These are phyloP conservation scores for Arthroderma sp. DNA, from an alignment of 2,329 filamentous ascomycete species.

Conservation along the genomic window DNA sequence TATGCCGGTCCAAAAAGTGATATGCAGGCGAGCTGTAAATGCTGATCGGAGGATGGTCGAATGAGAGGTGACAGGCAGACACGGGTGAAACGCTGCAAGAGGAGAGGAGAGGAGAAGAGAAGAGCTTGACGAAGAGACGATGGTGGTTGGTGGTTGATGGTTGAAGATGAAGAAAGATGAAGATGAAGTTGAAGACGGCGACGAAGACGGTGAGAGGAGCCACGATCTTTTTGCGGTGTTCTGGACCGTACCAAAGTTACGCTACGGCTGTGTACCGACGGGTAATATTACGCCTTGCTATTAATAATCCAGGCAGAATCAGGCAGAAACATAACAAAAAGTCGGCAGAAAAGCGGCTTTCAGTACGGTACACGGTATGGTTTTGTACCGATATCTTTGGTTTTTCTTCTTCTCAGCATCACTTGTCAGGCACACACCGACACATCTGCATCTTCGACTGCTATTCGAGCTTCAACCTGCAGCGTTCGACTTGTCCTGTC, in stretches of 20 bases:
- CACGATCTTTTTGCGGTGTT: too few relatives aligned
- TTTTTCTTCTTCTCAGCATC: too few relatives aligned
- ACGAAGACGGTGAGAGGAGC: constrained; percentile 1
- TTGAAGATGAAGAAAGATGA: neutral
- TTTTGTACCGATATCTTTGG: too few relatives aligned
- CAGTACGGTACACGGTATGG: too few relatives aligned
- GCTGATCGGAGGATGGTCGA: neutral
- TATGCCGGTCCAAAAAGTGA: neutral
- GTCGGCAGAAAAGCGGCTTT: too few relatives aligned
- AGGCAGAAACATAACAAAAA: too few relatives aligned
- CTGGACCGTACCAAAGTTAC: too few relatives aligned
- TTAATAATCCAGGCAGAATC: too few relatives aligned
- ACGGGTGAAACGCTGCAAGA: neutral
- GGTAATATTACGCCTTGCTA: neutral
- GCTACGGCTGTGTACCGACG: neutral
- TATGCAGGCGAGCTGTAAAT: neutral
- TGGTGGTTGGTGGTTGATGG: neutral
- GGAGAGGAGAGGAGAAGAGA: neutral
- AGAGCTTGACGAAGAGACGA: neutral
- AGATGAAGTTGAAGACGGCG: constrained; percentile 4
- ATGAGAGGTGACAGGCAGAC: neutral
- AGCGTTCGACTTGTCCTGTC: too few relatives aligned
- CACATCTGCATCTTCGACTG: too few relatives aligned
- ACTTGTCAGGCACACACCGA: too few relatives aligned
- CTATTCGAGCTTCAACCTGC: too few relatives aligned